Evolutionary conservation across 306 rosid genomes (phyloP).

Genomic region (Spatholobus suberectus): DNA sequence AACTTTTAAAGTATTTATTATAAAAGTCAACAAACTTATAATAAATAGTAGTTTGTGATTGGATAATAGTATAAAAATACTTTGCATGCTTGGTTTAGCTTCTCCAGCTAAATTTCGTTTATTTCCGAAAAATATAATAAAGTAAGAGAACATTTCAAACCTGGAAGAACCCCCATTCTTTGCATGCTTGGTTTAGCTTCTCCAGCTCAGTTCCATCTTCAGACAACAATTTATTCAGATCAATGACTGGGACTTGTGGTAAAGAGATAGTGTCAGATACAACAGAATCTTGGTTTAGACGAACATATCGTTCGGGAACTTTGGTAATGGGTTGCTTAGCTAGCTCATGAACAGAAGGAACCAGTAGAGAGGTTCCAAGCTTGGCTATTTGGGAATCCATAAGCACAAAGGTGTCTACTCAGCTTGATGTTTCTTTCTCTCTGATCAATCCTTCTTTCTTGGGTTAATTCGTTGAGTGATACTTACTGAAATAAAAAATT

Average conservation of each 20-base stretch:
- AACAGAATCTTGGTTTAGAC: slow-evolving; percentile 47
- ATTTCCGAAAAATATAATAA: too few relatives aligned
- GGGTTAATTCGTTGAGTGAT: not conserved
- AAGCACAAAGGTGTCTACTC: not conserved
- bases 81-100: too few relatives aligned
- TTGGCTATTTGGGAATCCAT: not conserved
- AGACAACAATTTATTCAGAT: slow-evolving; percentile 44
- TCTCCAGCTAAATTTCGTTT: too few relatives aligned
- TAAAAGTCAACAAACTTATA: too few relatives aligned
- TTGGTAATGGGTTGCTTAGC: slow-evolving; percentile 20
- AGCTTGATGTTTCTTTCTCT: not conserved
- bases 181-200: slow-evolving; percentile 54
- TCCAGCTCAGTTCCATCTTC: slow-evolving; percentile 45
- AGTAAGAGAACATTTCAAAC: slow-evolving; percentile 20
- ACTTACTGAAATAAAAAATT: not conserved
- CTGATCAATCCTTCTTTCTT: not conserved
- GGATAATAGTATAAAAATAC: too few relatives aligned
- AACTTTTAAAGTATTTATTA: too few relatives aligned
- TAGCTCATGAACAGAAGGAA: slow-evolving; percentile 49
- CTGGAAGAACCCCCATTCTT: slow-evolving; percentile 55
- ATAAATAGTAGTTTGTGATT: too few relatives aligned
- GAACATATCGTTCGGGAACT: slow-evolving; percentile 54
- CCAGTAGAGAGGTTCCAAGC: slow-evolving; percentile 19
- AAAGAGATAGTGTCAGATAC: not conserved
- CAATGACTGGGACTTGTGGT: slow-evolving; percentile 54